phyloP scores from a whole-genome alignment of 2,329 filamentous ascomycete species.

The Cytospora mali region DNA sequence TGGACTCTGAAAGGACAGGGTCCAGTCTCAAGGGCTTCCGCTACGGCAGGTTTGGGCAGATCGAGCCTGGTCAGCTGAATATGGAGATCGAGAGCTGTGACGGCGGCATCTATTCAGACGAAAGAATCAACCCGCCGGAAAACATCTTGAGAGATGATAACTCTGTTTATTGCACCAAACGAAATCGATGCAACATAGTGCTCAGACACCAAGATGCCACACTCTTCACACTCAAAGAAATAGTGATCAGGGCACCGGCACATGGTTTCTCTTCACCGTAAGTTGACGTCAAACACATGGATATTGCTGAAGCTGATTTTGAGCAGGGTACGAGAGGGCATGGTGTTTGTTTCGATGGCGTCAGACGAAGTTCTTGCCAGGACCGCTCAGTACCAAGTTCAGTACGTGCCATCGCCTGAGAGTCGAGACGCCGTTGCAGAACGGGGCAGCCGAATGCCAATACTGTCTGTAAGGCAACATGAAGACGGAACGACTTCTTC shows the following conservation, averaged over 20 bases:
- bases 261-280: slow-evolving; percentile 85
- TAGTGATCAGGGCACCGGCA: slow-evolving; percentile 84
- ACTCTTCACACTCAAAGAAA: slow-evolving; percentile 80
- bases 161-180: slow-evolving; percentile 83
- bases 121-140: slow-evolving; percentile 67
- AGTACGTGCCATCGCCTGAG: slow-evolving; percentile 51
- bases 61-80: slow-evolving; percentile 76
- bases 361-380: slow-evolving; percentile 73
- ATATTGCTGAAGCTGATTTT: slow-evolving; percentile 22
- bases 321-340: slow-evolving; percentile 79
- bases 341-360: slow-evolving; percentile 89
- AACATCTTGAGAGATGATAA: slow-evolving; percentile 83
- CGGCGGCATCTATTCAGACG: slow-evolving; percentile 70
- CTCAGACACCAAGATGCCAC: slow-evolving; percentile 79
- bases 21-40: slow-evolving; percentile 61
- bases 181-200: slow-evolving; percentile 84
- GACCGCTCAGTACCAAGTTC: slow-evolving; percentile 75
- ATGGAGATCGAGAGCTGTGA: slow-evolving; percentile 93
- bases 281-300: slow-evolving; percentile 42
- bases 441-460: slow-evolving; percentile 35
- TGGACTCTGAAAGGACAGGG: slow-evolving; percentile 63
- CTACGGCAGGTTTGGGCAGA: slow-evolving; percentile 86
- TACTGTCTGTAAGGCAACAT: slow-evolving; percentile 56
- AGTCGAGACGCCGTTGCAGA: slow-evolving; percentile 31
- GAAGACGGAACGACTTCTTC: slow-evolving; percentile 54